A percentile compares a stretch with the other conserved stretches of the same genome.
phyloP scores from a whole-genome alignment of 2,329 filamentous ascomycete genomes.

The Tolypocladium amazonense region DNA sequence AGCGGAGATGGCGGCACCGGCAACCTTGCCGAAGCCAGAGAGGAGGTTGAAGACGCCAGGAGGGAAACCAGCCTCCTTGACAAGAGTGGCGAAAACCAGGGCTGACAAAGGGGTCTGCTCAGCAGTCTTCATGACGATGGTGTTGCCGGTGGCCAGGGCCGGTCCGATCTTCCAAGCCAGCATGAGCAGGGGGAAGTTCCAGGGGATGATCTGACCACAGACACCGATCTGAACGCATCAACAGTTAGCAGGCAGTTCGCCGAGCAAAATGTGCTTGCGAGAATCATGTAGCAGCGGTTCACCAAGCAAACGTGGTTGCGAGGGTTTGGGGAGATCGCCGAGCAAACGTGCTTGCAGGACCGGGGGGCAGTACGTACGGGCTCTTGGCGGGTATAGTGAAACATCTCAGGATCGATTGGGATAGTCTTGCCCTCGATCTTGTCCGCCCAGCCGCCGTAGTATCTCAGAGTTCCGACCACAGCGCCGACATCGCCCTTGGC shows the following conservation, averaged over 20 bases:
- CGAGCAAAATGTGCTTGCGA: no score
- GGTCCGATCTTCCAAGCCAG: conserved; percentile 73
- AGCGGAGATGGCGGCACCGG: conserved; percentile 63
- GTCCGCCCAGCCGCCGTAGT: conserved; percentile 73
- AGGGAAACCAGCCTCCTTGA: conserved; percentile 72
- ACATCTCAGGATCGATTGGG: conserved; percentile 65
- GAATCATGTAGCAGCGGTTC: no score
- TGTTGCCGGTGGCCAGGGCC: conserved; percentile 63
- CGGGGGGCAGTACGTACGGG: conserved; percentile 35
- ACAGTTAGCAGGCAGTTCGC: not conserved
- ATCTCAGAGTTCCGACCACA: conserved; percentile 63
- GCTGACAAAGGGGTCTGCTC: conserved; percentile 67
- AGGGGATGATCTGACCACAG: conserved; percentile 80
- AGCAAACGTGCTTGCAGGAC: no score
- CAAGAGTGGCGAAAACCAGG: conserved; percentile 51
- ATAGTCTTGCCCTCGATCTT: conserved; percentile 85
- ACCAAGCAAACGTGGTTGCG: no score
- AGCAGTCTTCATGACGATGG: conserved; percentile 61
- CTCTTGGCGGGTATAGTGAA: conserved; percentile 73
- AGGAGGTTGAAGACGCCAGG: conserved; percentile 67
- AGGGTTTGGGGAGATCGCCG: no score
- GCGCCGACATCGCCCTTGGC: conserved; percentile 64
- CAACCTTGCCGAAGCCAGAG: conserved; percentile 68
- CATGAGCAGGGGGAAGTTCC: conserved; percentile 82
- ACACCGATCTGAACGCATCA: conserved; percentile 44